Conservation (phyloP, 345 rosid genomes). For the Eutrema japonicum region DNA sequence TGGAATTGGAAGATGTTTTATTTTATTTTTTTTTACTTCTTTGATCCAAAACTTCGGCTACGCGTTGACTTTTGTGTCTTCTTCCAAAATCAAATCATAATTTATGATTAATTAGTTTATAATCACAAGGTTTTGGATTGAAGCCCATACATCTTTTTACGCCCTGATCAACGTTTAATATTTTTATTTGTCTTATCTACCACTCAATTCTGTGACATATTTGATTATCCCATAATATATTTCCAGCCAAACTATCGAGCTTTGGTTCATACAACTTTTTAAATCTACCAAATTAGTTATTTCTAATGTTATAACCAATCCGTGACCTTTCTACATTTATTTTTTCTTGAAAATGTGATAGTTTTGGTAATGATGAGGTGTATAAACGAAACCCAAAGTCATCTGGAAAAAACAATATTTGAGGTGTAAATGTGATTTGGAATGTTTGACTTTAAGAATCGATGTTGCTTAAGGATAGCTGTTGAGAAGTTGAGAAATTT, state of each 20-base stretch:
- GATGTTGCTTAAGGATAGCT: slow-evolving; percentile 27
- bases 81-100: background rate
- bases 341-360: background rate
- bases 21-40: slow-evolving; percentile 24
- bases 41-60: slow-evolving; percentile 21
- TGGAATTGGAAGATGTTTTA: slow-evolving; percentile 22
- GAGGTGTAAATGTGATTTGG: slow-evolving; percentile 33
- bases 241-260: too few species aligned
- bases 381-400: slow-evolving; percentile 11
- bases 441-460: slow-evolving; percentile 39
- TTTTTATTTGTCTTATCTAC: too few species aligned
- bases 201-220: too few species aligned
- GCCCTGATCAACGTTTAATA: too few species aligned
- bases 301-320: slow-evolving; percentile 21
- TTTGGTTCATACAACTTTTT: background rate
- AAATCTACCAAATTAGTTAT: slow-evolving; percentile 10
- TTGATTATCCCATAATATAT: too few species aligned
- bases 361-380: slow-evolving; percentile 16
- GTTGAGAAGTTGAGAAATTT: slow-evolving; percentile 29
- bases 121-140: too few species aligned
- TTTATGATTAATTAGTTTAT: slow-evolving; percentile 5
- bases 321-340: slow-evolving; percentile 21
- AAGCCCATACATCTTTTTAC: too few species aligned
- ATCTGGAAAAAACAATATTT: background rate
- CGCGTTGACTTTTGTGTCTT: slow-evolving; percentile 32